Evolutionary conservation across 2,329 filamentous ascomycete genomes (phyloP).

Genomic region (Talaromyces funiculosus): DNA sequence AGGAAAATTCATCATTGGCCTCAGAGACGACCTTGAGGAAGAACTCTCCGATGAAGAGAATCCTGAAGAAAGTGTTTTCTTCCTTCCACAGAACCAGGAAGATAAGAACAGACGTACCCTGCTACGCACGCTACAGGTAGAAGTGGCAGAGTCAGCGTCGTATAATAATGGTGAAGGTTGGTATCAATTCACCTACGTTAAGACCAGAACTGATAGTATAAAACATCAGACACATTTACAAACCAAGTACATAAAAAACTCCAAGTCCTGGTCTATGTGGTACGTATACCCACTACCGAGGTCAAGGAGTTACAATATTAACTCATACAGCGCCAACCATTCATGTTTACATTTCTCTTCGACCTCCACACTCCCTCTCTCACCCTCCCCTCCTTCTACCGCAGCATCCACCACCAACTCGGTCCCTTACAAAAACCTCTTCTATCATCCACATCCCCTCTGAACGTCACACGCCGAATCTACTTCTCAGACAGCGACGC

Average conservation of each 20-base stretch:
- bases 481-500: slow-evolving; percentile 26
- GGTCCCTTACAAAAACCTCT: slow-evolving; percentile 45
- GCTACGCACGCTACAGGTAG: slow-evolving; percentile 32
- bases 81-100: slow-evolving; percentile 18
- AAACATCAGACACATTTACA: not conserved
- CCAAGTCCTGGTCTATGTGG: slow-evolving; percentile 40
- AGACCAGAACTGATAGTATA: not conserved
- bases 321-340: slow-evolving; percentile 39
- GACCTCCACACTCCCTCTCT: slow-evolving; percentile 39
- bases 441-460: slow-evolving; percentile 41
- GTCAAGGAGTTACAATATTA: not conserved
- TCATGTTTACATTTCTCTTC: slow-evolving; percentile 48
- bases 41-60: slow-evolving; percentile 31
- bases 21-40: slow-evolving; percentile 38
- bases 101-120: slow-evolving; percentile 28
- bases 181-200: not conserved
- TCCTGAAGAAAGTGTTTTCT: slow-evolving; percentile 21
- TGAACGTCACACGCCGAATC: slow-evolving; percentile 36
- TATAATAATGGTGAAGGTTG: slow-evolving; percentile 9
- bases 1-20: slow-evolving; percentile 39
- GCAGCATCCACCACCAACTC: slow-evolving; percentile 45
- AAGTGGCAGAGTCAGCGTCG: slow-evolving; percentile 18
- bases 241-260: slow-evolving; percentile 21
- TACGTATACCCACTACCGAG: slow-evolving; percentile 20
- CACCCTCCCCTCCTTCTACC: slow-evolving; percentile 40